Base-by-base conservation (phyloP, 2,329 filamentous ascomycete species). In the Penicillium psychrosexuale region DNA sequence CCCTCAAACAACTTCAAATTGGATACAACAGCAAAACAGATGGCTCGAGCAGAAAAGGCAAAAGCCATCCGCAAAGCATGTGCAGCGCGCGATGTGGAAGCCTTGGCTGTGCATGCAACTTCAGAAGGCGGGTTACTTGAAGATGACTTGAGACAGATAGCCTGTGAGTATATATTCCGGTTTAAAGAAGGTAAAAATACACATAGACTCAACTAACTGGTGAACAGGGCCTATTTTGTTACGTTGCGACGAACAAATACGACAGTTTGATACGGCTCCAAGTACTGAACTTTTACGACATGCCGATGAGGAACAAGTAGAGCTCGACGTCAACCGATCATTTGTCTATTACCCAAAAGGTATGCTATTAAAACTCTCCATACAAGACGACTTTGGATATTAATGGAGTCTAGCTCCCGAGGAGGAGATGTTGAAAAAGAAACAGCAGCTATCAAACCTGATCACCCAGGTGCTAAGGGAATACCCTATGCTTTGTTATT, bases 311-410 rank as follows among this genome's bases (percentile, higher is more conserved):
- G 86, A 89, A 47, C 94, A 99, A 75, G 91, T 99, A 37, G 83
- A 87, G 67, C 82, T 97, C 45, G 94, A 99, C 70, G 94, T 99
- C 53, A 85, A 97, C 74, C 84, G 94, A 53, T 92, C 94, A n/a
- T 99, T 99, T 74, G 88, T 97, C 57, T 95, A 97, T 77, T 99
- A 99, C 72, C 94, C 94, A 12, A 82, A 84, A 59, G 84, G 91
- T 94, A 80, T 66, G 81, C 63, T 53, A 17, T 55, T 33, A 15
- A 2, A 45, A 49, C 43, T 51, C 42, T 45, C 40, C 24, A 36
- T 17, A 34, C 30, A 19, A 34, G 15, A 24, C 9, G 11, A 38
- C 13, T 40, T 19, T 24, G 44, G 45, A 53, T 33, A 11, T 22
- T 50, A 22, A 50, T 6, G n/a, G 12, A 34, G 5, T 40, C n/a